Evolutionary conservation across 495 filamentous ascomycete genomes (phyloP), one percentile per base, ranked within the genome.

Genomic region (Durotheca rogersii): DNA sequence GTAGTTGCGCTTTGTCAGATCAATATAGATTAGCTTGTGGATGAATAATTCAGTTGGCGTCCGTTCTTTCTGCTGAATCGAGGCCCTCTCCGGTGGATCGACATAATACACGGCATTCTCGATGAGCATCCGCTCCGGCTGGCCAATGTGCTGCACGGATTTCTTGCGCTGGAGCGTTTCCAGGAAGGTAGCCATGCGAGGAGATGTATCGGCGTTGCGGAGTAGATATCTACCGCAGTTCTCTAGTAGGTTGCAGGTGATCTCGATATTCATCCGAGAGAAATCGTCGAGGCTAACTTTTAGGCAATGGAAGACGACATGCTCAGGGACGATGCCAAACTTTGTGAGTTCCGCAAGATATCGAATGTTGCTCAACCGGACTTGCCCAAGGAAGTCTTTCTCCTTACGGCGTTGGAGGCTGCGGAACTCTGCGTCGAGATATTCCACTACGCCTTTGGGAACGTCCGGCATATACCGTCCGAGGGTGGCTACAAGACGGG

Each of bases 61-160:
- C 39, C 92, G 82, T 67, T 99, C 92, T 65, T 97, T 97, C 65
- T 96, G 92, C 66, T 89, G 83, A 50, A 97, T 96, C 0, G 93
- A 93, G 33, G 92, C 86, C 47, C 94, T 82, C 62, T 93, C 85
- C 0, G 93, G 93, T 6, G 93, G 93, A 61, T 96, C 90, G 41
- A 99, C 93, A 63, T 95, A 97, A 67, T 99, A 99, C 50, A 96
- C 83, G 12, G 93, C 93, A 66, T 99, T 99, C 64, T 99, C 93
- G 56, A 99, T 92, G 10, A 96, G 81, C 88, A 99, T 96, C 43
- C 90, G 84, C 67, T 99, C 93, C 61, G 95, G 90, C 58, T 95
- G 91, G 17, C 89, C 94, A 39, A 97, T 79, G 65, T 96, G 89
- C 64, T 96, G 92, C 7, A 91, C 90, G 10, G 84, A 82, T 69